Base-by-base conservation (phyloP, 169 alveolate genomes). In the Theileria sp. region DNA sequence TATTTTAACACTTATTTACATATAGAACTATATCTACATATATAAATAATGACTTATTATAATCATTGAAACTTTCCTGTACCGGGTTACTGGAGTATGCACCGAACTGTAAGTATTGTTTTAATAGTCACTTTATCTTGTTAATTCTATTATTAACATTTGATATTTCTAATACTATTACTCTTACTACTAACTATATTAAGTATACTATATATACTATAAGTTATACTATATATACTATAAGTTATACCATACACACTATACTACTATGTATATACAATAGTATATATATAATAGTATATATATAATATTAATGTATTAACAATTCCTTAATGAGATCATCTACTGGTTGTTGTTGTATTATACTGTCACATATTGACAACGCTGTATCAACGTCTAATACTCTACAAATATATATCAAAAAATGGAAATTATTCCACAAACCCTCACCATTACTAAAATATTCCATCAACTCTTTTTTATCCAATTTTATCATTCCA, bases 301-400 rank as follows among this genome's bases (percentile, higher is more conserved):
- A 32, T 32, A 32, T 32, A 5, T 32, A 5, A 5, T 32, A 32
- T 23, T 19, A 38, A 3, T 49, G 73, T 64, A 68, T 44, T 51
- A 81, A 66, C 0, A 81, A 72, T 50, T 81, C 85, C 10, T 56
- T 72, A 61, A 81, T 73, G 15, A 81, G 73, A 49, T 71, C 78
- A 64, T 92, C 95, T 10, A 91, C 78, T 32, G 92, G 84, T 38
- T 81, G 82, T 36, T 79, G 80, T 38, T 83, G 77, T 15, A 91
- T 8, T 21, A 93, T 73, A 3, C 93, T 86, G 26, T 90, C 92
- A 73, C 96, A 94, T 28, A 92, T 87, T 1, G 92, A 93, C 15
- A 93, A 86, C n/a, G 96, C 91, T 2, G 96, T 93, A 60, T 96
- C 98, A 34, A 94, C 79, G 85, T 97, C 99, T 23, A 97, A 73